A percentile compares a stretch with the other conserved stretches of the same genome.
phyloP scores from a whole-genome alignment of 306 rosid genomes.

The Trifolium fragiferum region DNA sequence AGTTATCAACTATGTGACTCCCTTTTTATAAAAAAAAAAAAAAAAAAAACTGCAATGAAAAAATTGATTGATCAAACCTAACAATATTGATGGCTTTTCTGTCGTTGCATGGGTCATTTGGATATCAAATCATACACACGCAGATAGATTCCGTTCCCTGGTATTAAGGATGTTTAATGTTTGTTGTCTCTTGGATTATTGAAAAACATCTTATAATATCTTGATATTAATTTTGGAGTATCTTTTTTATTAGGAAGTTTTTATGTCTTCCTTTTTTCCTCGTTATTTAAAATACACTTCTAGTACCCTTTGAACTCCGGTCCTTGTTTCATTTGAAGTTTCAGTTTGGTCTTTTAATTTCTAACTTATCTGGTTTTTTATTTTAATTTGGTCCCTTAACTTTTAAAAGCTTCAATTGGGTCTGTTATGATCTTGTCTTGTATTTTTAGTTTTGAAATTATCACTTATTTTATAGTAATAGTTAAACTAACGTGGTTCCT shows the following conservation, averaged over 20 bases:
- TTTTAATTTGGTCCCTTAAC: background rate
- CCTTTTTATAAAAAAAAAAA: background rate
- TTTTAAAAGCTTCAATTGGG: background rate
- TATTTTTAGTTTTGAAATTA: background rate
- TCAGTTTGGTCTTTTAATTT: background rate
- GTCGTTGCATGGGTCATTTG: slow-evolving; percentile 25
- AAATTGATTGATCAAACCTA: slow-evolving; percentile 10
- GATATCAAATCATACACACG: slow-evolving; percentile 5
- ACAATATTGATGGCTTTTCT: slow-evolving; percentile 31
- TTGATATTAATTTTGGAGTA: background rate
- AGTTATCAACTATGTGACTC: slow-evolving; percentile 15
- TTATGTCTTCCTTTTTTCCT: background rate
- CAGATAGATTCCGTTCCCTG: background rate
- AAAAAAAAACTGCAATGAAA: background rate
- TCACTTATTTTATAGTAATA: background rate
- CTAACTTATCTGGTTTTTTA: background rate
- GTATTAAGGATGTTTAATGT: background rate
- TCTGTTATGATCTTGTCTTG: background rate
- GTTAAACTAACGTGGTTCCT: background rate
- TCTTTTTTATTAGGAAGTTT: background rate
- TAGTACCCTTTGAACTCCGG: background rate
- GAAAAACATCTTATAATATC: background rate
- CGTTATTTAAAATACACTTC: background rate
- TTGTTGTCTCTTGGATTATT: background rate
- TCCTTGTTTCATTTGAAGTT: background rate